These are phyloP conservation scores for Botrytis tulipae DNA, from an alignment of 2,329 filamentous ascomycete species.

Conservation along the genomic window DNA sequence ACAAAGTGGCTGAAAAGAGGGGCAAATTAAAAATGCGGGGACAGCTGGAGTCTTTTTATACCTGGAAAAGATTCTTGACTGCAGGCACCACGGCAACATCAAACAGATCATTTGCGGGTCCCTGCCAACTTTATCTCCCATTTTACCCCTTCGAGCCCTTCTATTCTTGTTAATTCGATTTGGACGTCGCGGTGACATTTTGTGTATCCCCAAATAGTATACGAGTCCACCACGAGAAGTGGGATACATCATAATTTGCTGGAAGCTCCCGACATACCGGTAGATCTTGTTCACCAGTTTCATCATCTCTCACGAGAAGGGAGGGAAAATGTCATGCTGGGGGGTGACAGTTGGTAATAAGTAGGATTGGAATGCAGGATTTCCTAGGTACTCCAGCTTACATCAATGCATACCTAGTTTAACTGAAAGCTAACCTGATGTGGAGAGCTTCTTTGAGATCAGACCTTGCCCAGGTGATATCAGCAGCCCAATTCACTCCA, in stretches of 20 bases:
- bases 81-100: not conserved
- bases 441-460: not conserved
- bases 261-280: not conserved
- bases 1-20: slow-evolving; percentile 5
- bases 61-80: not conserved
- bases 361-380: not conserved
- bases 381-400: not conserved
- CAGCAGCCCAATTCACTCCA: not conserved
- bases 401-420: not conserved
- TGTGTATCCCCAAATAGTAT: not conserved
- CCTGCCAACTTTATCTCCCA: slow-evolving; percentile 11
- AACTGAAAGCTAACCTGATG: not conserved
- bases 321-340: not conserved
- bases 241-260: not conserved
- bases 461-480: slow-evolving; percentile 8
- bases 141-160: not conserved
- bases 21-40: not conserved
- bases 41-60: not conserved
- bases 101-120: slow-evolving; percentile 6
- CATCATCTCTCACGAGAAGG: slow-evolving; percentile 6
- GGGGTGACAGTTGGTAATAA: not conserved
- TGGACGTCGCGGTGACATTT: not conserved
- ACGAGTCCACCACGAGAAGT: not conserved
- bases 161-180: not conserved
- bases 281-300: slow-evolving; percentile 1